Base-by-base conservation (phyloP, 352 stramenopile genomes). In the Globisporangium middletonii region DNA sequence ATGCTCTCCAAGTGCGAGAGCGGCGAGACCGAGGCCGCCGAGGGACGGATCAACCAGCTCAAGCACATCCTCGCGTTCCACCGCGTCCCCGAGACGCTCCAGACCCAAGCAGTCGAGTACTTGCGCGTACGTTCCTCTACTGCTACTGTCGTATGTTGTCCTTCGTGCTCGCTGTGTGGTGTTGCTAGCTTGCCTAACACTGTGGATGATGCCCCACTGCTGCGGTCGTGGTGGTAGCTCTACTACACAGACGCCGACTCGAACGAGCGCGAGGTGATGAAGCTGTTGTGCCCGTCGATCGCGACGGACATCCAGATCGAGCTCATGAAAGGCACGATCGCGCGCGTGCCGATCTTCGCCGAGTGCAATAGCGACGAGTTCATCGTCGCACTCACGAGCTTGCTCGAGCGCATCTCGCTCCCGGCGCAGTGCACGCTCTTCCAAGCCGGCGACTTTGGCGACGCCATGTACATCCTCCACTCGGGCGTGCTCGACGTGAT, bases 1-100 rank as follows among this genome's bases (percentile, higher is more conserved):
- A 83, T 87, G 44, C 77, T 90, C 30, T 92, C 83, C 28, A 89
- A 88, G 55, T 89, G 82, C 38, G 73, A 90, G 62, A 87, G 78
- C 45, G 77, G 81, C 2, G 74, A 79, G 12, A 68, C 67, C 0
- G 82, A 90, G 54, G 67, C 69, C 0, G 75, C 78, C 0, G 78
- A 89, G 35, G 83, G 78, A 5, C 64, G 73, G 16, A 86, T 89
- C 54, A 89, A 89, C 37, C 83, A 92, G 30, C 71, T 92, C 4
- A 75, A 83, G 27, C 80, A 90, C 54, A 59, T 90, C 38, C 65
- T 90, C 2, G 82, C 67, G 0, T 92, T 90, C 28, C 79, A 92
- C 44, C 67, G 60, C 13, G 78, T 92, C 1, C 76, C 74, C 5
- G 74, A 84, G 23, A 52, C 63, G 9, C 67, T 89, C 1, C 82